phyloP scores from a whole-genome alignment of 176 grass and related monocot species.

The Alopecurus myosuroides region DNA sequence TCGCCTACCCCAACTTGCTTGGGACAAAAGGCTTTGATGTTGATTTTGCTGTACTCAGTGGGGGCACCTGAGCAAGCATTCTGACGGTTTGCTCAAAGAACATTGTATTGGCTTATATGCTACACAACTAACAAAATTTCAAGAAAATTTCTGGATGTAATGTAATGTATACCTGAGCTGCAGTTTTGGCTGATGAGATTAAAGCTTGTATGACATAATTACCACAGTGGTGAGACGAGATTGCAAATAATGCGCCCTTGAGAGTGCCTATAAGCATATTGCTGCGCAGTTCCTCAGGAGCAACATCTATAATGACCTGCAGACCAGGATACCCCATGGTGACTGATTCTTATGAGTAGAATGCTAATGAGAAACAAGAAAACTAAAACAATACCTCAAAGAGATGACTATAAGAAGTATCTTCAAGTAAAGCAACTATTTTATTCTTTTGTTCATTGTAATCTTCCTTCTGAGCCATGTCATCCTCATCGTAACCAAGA shows the following conservation, averaged over 20 bases:
- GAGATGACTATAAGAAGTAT: slow-evolving; percentile 87
- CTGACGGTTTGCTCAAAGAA: not conserved
- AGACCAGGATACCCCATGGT: not conserved
- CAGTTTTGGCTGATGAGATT: slow-evolving; percentile 79
- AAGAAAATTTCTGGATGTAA: not conserved
- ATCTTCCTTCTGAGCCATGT: slow-evolving; percentile 16
- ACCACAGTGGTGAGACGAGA: slow-evolving; percentile 80
- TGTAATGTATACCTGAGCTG: slow-evolving; percentile 56
- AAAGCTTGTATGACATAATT: slow-evolving; percentile 95
- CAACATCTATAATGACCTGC: slow-evolving; percentile 91
- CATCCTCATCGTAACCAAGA: slow-evolving; percentile 51
- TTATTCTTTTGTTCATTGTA: slow-evolving; percentile 49
- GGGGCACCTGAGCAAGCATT: not conserved
- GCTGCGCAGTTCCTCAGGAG: slow-evolving; percentile 62
- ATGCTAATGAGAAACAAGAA: slow-evolving; percentile 1
- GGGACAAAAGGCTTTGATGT: too few species aligned
- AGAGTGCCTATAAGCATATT: slow-evolving; percentile 60
- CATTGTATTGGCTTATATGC: not conserved
- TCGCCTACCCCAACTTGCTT: too few species aligned
- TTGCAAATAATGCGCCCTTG: slow-evolving; percentile 67
- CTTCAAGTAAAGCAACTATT: slow-evolving; percentile 79
- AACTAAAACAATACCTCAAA: slow-evolving; percentile 57
- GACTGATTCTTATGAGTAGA: not conserved
- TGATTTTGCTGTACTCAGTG: too few species aligned
- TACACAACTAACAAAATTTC: slow-evolving; percentile 8